phyloP scores from a whole-genome alignment of 208 protist genomes.

The Crithidia brevicula region DNA sequence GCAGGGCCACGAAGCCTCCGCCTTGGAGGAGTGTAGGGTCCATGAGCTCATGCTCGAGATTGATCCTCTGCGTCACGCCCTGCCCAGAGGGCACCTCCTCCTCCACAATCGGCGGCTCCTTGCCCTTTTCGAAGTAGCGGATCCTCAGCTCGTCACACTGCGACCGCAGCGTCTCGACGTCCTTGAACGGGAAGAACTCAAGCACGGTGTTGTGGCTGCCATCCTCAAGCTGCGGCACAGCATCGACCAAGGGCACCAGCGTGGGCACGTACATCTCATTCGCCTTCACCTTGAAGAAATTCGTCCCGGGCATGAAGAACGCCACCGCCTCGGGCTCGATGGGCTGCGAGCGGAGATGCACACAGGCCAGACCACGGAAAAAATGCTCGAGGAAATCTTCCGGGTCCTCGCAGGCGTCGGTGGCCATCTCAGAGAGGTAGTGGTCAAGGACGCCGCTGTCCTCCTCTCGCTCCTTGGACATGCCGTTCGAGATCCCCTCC shows the following conservation, averaged over 20 bases:
- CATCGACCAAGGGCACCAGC: conserved; percentile 83
- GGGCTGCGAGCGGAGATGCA: conserved; percentile 76
- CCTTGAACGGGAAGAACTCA: conserved; percentile 71
- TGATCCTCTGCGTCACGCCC: conserved; percentile 24
- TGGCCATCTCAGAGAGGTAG: conserved; percentile 85
- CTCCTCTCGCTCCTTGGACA: conserved; percentile 78
- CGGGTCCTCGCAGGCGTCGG: conserved; percentile 84
- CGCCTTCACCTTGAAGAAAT: conserved; percentile 88
- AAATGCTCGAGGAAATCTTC: conserved; percentile 85
- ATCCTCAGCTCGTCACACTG: conserved; percentile 63
- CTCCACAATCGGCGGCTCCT: conserved; percentile 21
- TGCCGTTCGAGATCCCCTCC: conserved; percentile 78
- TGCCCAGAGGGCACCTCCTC: conserved; percentile 16
- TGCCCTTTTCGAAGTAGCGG: conserved; percentile 37
- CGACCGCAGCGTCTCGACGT: conserved; percentile 35
- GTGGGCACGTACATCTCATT: conserved; percentile 87
- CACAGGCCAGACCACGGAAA: conserved; percentile 67
- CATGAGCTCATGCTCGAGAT: conserved; percentile 53
- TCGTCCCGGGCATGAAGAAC: conserved; percentile 69
- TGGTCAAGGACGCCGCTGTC: conserved; percentile 74
- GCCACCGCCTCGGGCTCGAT: conserved; percentile 74
- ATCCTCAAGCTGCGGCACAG: conserved; percentile 80
- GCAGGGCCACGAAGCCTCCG: conserved; percentile 84
- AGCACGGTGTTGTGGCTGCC: conserved; percentile 79
- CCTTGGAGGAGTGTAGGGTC: conserved; percentile 27